A percentile compares a stretch with the other conserved stretches of the same genome.
phyloP scores from a whole-genome alignment of 345 rosid genomes.

The Boechera divaricarpa region DNA sequence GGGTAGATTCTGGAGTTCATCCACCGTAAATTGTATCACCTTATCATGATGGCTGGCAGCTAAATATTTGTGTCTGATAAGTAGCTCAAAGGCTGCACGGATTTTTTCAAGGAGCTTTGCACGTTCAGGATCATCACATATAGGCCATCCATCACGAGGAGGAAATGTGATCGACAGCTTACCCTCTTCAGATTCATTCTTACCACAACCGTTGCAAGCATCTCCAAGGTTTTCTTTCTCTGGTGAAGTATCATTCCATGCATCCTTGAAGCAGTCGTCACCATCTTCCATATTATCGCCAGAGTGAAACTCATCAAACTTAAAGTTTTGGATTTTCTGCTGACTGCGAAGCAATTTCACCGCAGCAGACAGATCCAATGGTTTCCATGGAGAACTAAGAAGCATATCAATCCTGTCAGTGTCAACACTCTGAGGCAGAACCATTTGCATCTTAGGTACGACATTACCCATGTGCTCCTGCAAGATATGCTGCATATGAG shows the following conservation, averaged over 20 bases:
- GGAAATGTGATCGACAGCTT: conserved; percentile 46
- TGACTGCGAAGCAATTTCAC: conserved; percentile 59
- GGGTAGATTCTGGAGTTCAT: conserved; percentile 73
- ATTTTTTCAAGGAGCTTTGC: conserved; percentile 81
- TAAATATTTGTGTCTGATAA: conserved; percentile 77
- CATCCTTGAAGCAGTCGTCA: conserved; percentile 78
- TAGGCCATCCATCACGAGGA: conserved; percentile 68
- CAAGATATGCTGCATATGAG: conserved; percentile 80
- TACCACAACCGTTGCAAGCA: conserved; percentile 50
- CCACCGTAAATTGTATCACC: conserved; percentile 72
- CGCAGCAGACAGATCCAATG: conserved; percentile 74
- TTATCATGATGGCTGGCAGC: conserved; percentile 81
- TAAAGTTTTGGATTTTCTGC: conserved; percentile 53
- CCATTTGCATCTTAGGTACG: conserved; percentile 69
- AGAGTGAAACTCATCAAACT: conserved; percentile 10
- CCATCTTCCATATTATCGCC: conserved; percentile 46
- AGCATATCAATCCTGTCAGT: conserved; percentile 78
- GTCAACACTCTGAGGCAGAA: conserved; percentile 77
- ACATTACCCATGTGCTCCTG: conserved; percentile 81
- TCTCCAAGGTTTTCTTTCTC: conserved; percentile 62
- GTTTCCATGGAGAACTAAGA: conserved; percentile 77
- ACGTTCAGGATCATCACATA: conserved; percentile 74
- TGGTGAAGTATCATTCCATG: conserved; percentile 73
- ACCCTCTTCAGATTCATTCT: conserved; percentile 51
- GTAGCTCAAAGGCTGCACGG: conserved; percentile 65